Evolutionary conservation across 2,329 filamentous ascomycete genomes (phyloP), one percentile per base, ranked within the genome.

Genomic region (Sordariomycetes sp.): DNA sequence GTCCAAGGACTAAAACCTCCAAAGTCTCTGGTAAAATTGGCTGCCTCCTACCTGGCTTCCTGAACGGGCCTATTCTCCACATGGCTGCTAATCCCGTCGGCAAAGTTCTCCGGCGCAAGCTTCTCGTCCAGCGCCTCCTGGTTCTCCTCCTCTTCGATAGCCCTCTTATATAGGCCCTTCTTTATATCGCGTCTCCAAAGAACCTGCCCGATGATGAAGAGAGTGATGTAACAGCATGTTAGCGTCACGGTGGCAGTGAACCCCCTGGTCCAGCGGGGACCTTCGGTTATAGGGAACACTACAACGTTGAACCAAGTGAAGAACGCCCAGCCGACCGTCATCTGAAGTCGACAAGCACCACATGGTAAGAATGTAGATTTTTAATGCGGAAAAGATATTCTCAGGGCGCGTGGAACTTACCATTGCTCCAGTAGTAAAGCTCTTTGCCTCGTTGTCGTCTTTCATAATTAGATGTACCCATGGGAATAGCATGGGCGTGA

Each of bases 181-280:
- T 65, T 66, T 2, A 62, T 61, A 32, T 69, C 66, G 2, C 66
- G 59, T 34, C 61, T 62, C 62, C 68, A 67, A 0, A 70, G 62
- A 24, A 65, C 62, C 45, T 69, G 65, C 1, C 67, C 68, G 13
- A 64, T 51, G 32, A 68, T 58, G 52, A 70, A 69, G 1, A 71
- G 55, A 2, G 61, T 59, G 52, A 66, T 62, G 42, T 67, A 69
- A 39, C 62, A 62, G 7, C 63, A 61, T 1, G 66, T 62, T 7
- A 65, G 59, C 39, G 60, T 53, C 39, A 64, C 57, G 6, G 62
- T 65, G 17, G 61, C 61, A 10, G 60, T 63, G 53, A 62, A 65
- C 0, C 64, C 64, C 22, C 58, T 63, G 3, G 56, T 63, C 64
- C 64, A 66, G 1, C 55, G 48, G 20, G 61, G 59, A n/a, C 56